Base-by-base conservation (phyloP, 345 rosid species). In the Hibiscus mutabilis region DNA sequence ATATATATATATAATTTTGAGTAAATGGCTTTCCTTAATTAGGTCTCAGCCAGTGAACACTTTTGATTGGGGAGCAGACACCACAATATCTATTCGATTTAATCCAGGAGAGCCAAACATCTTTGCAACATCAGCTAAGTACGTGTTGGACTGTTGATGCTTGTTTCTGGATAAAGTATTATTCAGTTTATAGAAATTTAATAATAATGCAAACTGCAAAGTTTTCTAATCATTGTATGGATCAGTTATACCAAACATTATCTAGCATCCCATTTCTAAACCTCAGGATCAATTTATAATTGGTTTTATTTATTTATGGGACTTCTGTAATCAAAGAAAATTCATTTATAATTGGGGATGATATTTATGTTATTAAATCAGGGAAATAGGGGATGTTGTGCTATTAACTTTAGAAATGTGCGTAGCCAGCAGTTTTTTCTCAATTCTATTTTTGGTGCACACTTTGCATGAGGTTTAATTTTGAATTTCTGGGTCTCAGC, bases 11-110 rank as follows among this genome's bases (percentile, higher is more conserved):
- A 65, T 57, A 56, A 61, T 40, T 37, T 75, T 35, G 56, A 71
- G 24, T 51, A 15, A 60, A 2, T 73, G 40, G 1, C 37, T 56
- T 73, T 22, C 67, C 73, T 66, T 62, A 25, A 73, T 75, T 77
- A 95, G 98, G 86, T 92, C 99, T 78, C 91, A 89, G 79, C 99
- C 99, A 63, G 84, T 92, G 25, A 87, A 86, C 74, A 89, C 83
- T 68, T 91, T 92, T 79, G 86, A 86, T 56, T 90, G 98, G 96
- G 97, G 97, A 68, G 87, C 84, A 6, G 91, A 91, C 77, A 82
- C 99, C 27, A 85, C 91, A 46, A 84, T 90, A 72, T 92, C 93
- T 82, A 88, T 92, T 72, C 83, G 86, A 79, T 95, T 95, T 84
- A 91, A 92, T 84, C 99, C 98, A 0, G 98, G 92, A 70, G 98